Evolutionary conservation across 148 eudicot genomes (phyloP).

Genomic region (Pharnaceum exiguum): DNA sequence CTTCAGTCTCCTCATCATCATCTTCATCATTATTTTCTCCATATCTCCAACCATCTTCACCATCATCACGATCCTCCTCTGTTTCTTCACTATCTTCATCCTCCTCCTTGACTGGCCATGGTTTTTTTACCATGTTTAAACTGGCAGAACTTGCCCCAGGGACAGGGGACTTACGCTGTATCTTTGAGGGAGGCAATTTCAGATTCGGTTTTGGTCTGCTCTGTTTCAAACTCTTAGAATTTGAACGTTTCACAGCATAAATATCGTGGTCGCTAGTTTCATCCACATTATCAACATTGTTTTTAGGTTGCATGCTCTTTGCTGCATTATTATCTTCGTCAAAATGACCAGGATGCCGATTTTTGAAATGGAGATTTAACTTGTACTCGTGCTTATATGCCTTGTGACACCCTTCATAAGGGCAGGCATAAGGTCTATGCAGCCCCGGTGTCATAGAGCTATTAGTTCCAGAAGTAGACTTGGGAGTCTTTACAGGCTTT

Average conservation of each 20-base stretch:
- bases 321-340: constrained; percentile 63
- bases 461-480: constrained; percentile 36
- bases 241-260: constrained; percentile 50
- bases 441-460: constrained; percentile 61
- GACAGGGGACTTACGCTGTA: constrained; percentile 39
- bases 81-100: constrained; percentile 98
- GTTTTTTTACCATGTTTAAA: constrained; percentile 42
- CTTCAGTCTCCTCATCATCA: constrained; percentile 89
- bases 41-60: constrained; percentile 71
- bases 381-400: constrained; percentile 96
- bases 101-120: constrained; percentile 71
- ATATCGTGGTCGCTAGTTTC: constrained; percentile 85
- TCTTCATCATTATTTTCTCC: constrained; percentile 65
- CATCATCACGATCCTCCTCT: constrained; percentile 81
- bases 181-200: constrained; percentile 67
- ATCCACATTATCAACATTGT: constrained; percentile 59
- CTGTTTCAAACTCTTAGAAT: constrained; percentile 44
- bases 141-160: constrained; percentile 39
- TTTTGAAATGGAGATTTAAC: constrained; percentile 79
- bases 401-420: constrained; percentile 86
- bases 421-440: constrained; percentile 81
- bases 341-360: constrained; percentile 83
- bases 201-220: constrained; percentile 65
- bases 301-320: constrained; percentile 39
- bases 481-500: constrained; percentile 61